Base-by-base conservation (phyloP, 129 eudicot genomes). In the Tagetes erecta region DNA sequence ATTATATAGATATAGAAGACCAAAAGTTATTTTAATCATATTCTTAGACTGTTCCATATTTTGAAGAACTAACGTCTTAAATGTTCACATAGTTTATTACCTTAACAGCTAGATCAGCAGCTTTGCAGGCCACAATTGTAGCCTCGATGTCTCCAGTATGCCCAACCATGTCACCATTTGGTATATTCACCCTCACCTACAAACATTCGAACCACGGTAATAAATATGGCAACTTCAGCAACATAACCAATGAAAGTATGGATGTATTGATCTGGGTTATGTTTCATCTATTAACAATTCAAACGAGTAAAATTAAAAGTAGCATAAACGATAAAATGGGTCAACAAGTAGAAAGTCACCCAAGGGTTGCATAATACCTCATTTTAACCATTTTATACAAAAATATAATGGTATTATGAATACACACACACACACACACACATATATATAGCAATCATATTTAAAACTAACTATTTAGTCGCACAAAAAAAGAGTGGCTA, bases 71-170 rank as follows among this genome's bases (percentile, higher is more conserved):
- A 1, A 6, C 8, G 6, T 44, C 49, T 44, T 7, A 7, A 30
- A 72, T 30, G 33, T 0, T 30, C 6, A 9, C 44, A 8, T 6
- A n/a, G 58, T 51, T 50, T 33, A 69, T 3, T 87, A 92, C 97
- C 96, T 92, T 92, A 31, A 92, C 97, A 63, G 94, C 94, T 8
- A 83, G 86, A 84, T 92, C 97, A 71, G 97, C 96, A 80, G 97
- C 96, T 77, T 92, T 82, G 86, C 97, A 92, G 67, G 89, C 94
- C 64, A 85, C 94, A 66, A 92, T 9, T 33, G 97, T 92, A 37
- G 97, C 97, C 53, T 89, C 80, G 56, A 89, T 82, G 68, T 92
- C 97, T 62, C 97, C 97, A 0, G 97, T 92, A 73, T 92, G 97
- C 53, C 97, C 97, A 57, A 92, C 97, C 97, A 92, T 92, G 81